Evolutionary conservation across 2,329 filamentous ascomycete species (phyloP).

Genomic region (Penicillium crustosum): DNA sequence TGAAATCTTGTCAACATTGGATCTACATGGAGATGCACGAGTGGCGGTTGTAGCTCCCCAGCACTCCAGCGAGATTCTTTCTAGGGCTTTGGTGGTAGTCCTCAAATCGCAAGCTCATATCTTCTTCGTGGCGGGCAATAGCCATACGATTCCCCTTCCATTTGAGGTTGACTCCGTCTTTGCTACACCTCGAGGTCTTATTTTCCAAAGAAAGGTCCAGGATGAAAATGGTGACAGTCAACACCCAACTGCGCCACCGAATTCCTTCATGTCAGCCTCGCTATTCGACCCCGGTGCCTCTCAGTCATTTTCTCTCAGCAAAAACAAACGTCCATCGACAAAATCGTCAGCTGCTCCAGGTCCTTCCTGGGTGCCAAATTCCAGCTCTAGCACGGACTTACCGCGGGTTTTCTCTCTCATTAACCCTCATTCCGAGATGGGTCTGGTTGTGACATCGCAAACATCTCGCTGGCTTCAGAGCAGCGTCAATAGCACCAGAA

Average conservation of each 20-base stretch:
- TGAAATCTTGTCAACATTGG: slow-evolving; percentile 24
- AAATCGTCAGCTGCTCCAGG: slow-evolving; percentile 51
- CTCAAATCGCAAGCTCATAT: slow-evolving; percentile 91
- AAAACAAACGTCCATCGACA: slow-evolving; percentile 47
- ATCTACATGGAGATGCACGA: slow-evolving; percentile 27
- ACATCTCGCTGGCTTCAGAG: slow-evolving; percentile 35
- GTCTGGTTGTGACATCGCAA: slow-evolving; percentile 67
- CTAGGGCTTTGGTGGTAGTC: slow-evolving; percentile 79
- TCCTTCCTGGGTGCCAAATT: slow-evolving; percentile 59
- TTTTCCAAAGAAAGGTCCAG: slow-evolving; percentile 76
- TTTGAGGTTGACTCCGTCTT: slow-evolving; percentile 91
- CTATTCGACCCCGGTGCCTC: slow-evolving; percentile 38
- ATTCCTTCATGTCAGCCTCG: slow-evolving; percentile 78
- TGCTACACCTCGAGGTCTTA: slow-evolving; percentile 75
- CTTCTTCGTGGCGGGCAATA: slow-evolving; percentile 84
- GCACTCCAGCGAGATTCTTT: slow-evolving; percentile 28
- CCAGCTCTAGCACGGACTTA: slow-evolving; percentile 57
- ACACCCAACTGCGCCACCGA: slow-evolving; percentile 64
- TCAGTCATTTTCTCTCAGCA: slow-evolving; percentile 34
- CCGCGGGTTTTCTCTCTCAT: slow-evolving; percentile 74
- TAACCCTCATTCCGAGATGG: slow-evolving; percentile 82
- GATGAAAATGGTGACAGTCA: slow-evolving; percentile 23
- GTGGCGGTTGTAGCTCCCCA: slow-evolving; percentile 21
- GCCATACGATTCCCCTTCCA: slow-evolving; percentile 85
- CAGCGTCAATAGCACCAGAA: slow-evolving; percentile 25